Percentiles rank a stretch among this genome's conserved stretches.
phyloP scores from a whole-genome alignment of 495 filamentous ascomycete genomes.

The Xylaria bambusicola region DNA sequence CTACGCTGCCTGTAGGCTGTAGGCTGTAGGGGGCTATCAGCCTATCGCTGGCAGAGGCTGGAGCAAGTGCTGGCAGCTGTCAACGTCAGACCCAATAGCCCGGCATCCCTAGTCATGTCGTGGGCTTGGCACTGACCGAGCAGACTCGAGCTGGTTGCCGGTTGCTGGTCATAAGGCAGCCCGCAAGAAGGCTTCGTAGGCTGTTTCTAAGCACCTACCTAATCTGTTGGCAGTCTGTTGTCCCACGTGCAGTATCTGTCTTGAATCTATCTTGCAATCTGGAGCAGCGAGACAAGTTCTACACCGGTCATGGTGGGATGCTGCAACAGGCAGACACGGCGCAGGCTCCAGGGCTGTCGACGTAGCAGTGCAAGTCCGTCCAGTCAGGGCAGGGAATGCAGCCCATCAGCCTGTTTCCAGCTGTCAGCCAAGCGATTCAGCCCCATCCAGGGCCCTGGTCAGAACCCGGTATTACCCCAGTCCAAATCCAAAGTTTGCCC shows the following conservation, averaged over 20 bases:
- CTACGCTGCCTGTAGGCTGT: too few relatives aligned
- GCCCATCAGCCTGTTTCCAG: slow-evolving; percentile 5
- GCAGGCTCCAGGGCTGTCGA: too few relatives aligned
- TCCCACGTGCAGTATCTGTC: slow-evolving; percentile 1
- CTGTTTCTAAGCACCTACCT: not conserved
- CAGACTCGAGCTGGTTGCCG: too few relatives aligned
- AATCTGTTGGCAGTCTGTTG: not conserved
- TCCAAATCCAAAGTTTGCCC: not conserved
- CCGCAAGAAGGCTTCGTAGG: too few relatives aligned
- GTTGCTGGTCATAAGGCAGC: too few relatives aligned
- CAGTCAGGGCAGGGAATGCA: not conserved
- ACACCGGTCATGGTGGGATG: not conserved
- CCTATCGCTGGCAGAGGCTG: not conserved
- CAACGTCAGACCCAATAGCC: too few relatives aligned
- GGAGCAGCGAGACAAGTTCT: slow-evolving; percentile 5
- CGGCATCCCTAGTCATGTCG: too few relatives aligned
- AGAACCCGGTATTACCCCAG: not conserved
- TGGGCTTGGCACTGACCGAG: too few relatives aligned
- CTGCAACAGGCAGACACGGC: too few relatives aligned
- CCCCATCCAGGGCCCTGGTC: not conserved
- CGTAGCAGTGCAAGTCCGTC: too few relatives aligned
- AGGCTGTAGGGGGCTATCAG: not conserved
- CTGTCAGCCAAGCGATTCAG: not conserved
- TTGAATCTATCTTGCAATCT: not conserved
- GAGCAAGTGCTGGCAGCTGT: slow-evolving; percentile 1